Evolutionary conservation across 2,329 filamentous ascomycete species (phyloP).

Genomic region (Aureobasidium sp.): DNA sequence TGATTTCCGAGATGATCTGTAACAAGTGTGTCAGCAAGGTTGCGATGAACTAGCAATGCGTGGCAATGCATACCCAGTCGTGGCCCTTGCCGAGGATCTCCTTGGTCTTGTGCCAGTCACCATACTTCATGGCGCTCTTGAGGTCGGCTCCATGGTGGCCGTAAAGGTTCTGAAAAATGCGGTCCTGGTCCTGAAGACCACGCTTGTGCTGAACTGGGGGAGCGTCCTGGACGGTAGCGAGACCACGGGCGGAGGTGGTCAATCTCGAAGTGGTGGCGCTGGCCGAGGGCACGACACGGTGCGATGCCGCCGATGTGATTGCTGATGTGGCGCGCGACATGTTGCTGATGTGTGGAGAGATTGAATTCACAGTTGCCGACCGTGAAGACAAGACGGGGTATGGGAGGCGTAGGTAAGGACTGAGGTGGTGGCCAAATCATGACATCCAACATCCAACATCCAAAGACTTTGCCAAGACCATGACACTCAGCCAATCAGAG

Average conservation of each 20-base stretch:
- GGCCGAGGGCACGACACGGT: constrained; percentile 32
- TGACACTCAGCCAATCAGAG: neutral
- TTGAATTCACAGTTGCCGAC: constrained; percentile 4
- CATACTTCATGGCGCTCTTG: constrained; percentile 93
- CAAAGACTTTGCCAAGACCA: neutral
- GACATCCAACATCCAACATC: neutral
- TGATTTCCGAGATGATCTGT: constrained; percentile 91
- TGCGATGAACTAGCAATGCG: neutral
- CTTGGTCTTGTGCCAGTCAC: constrained; percentile 99
- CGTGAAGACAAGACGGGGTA: constrained; percentile 2
- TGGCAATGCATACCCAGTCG: constrained; percentile 60
- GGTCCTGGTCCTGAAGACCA: constrained; percentile 88
- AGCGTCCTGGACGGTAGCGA: constrained; percentile 49
- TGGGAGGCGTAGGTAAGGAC: neutral
- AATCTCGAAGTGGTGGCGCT: constrained; percentile 31
- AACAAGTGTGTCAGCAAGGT: constrained; percentile 9
- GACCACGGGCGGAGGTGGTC: constrained; percentile 44
- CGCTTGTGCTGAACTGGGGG: constrained; percentile 62
- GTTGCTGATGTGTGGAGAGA: neutral
- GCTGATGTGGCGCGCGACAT: constrained; percentile 16
- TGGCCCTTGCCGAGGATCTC: constrained; percentile 95
- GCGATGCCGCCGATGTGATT: constrained; percentile 29
- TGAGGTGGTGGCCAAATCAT: neutral
- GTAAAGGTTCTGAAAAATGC: constrained; percentile 99
- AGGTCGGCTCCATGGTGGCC: constrained; percentile 84